phyloP scores from a whole-genome alignment of 179 eudicot genomes.

The Beta lomatogona region DNA sequence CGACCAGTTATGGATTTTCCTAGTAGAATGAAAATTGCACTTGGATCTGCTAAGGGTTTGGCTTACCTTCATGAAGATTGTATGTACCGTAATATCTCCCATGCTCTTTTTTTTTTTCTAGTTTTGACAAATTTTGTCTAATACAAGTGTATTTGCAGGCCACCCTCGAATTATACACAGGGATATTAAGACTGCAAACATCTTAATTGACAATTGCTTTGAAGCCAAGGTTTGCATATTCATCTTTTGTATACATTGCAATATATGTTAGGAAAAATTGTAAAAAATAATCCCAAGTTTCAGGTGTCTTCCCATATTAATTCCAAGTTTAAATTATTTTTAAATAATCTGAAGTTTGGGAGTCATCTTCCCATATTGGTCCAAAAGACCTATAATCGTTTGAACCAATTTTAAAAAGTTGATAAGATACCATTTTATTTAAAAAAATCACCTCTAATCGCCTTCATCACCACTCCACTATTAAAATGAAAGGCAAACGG shows the following conservation, averaged over 20 bases:
- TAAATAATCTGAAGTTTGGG: too few species aligned
- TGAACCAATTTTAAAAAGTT: too few species aligned
- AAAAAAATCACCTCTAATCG: too few species aligned
- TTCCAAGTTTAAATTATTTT: too few species aligned
- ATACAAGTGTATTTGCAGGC: constrained; percentile 36
- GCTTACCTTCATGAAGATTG: constrained; percentile 79
- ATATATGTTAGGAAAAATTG: not conserved
- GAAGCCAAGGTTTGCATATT: constrained; percentile 62
- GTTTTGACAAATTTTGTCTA: not conserved
- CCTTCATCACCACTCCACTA: too few species aligned
- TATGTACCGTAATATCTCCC: constrained; percentile 18
- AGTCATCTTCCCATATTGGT: too few species aligned
- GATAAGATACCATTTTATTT: too few species aligned
- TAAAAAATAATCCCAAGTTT: too few species aligned
- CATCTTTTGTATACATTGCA: not conserved
- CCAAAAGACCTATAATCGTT: too few species aligned
- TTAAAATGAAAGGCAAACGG: too few species aligned
- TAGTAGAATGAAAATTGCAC: constrained; percentile 50
- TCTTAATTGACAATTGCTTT: constrained; percentile 50
- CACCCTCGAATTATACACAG: constrained; percentile 70
- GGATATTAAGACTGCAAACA: constrained; percentile 71
- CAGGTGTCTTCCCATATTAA: too few species aligned
- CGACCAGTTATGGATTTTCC: constrained; percentile 47
- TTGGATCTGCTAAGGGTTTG: constrained; percentile 67
- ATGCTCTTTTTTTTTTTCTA: not conserved